A percentile compares a stretch with the other conserved stretches of the same genome.
These are phyloP conservation scores for Gamsiella multidivaricata DNA, from an alignment of 192 early-diverging fungal genomes.

Conservation along the genomic window DNA sequence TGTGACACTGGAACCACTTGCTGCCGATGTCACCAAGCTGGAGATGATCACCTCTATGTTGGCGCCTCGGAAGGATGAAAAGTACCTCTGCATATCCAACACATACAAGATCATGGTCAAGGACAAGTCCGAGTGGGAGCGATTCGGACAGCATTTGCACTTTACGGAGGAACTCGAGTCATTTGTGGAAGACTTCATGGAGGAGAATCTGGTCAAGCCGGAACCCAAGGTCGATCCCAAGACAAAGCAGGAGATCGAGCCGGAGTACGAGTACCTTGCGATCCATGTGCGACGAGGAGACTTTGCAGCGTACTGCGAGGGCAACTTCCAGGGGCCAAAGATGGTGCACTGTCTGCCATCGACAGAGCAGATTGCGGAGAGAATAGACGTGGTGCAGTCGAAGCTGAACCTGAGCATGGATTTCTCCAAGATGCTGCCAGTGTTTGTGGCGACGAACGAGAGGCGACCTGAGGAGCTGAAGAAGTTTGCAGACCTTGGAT, in stretches of 20 bases:
- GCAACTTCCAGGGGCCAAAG: slow-evolving; percentile 28
- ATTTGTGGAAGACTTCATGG: slow-evolving; percentile 32
- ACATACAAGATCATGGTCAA: slow-evolving; percentile 50
- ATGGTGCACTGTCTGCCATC: slow-evolving; percentile 44
- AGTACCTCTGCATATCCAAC: slow-evolving; percentile 49
- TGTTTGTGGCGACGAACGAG: slow-evolving; percentile 53
- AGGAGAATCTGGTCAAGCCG: slow-evolving; percentile 20
- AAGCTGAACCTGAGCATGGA: slow-evolving; percentile 26
- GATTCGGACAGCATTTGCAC: slow-evolving; percentile 40
- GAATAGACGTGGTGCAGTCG: slow-evolving; percentile 29
- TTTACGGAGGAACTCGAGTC: slow-evolving; percentile 41
- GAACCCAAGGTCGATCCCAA: slow-evolving; percentile 18
- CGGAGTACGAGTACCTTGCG: slow-evolving; percentile 19
- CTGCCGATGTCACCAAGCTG: slow-evolving; percentile 19
- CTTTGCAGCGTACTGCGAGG: slow-evolving; percentile 31
- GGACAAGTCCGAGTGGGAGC: slow-evolving; percentile 52
- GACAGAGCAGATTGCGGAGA: slow-evolving; percentile 40
- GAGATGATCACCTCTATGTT: slow-evolving; percentile 20
- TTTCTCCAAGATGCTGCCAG: slow-evolving; percentile 28
- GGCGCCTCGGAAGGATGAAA: slow-evolving; percentile 4
- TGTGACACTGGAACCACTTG: slow-evolving; percentile 9
- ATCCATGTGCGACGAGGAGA: slow-evolving; percentile 50
- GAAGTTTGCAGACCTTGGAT: slow-evolving; percentile 46
- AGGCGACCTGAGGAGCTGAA: slow-evolving; percentile 39
- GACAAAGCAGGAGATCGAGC: slow-evolving; percentile 4